Evolutionary conservation across 2,329 filamentous ascomycete species (phyloP).

Genomic region (Stemphylium vesicarium): DNA sequence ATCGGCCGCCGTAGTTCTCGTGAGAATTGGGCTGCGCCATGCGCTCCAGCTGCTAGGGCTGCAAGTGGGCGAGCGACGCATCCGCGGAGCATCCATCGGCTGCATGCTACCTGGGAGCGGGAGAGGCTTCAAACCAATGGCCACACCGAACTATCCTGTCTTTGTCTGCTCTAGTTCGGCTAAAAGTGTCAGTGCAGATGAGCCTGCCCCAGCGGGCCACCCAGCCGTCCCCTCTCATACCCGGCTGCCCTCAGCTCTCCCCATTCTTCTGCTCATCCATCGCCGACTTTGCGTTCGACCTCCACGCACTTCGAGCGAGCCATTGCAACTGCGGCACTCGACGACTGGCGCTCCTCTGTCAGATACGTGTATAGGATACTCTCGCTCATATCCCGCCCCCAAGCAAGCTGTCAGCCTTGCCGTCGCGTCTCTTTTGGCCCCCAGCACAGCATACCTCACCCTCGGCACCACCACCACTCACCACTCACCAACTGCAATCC

Average conservation of each 20-base stretch:
- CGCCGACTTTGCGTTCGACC: conserved; percentile 5
- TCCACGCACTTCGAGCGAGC: not conserved
- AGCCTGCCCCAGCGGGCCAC: conserved; percentile 16
- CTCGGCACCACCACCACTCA: not conserved
- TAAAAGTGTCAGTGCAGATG: conserved; percentile 22
- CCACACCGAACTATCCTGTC: conserved; percentile 9
- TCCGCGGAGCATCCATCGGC: conserved; percentile 12
- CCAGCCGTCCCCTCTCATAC: conserved; percentile 15
- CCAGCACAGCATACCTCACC: not conserved
- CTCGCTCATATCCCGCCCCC: not conserved
- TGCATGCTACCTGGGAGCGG: conserved; percentile 12
- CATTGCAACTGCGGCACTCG: conserved; percentile 6
- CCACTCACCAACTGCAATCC: not conserved
- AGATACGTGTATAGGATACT: no score
- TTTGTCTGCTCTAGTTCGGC: conserved; percentile 19
- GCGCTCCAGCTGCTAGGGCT: conserved; percentile 1
- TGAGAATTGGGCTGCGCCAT: not conserved
- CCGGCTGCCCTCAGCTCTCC: conserved; percentile 10
- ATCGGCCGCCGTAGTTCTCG: no score
- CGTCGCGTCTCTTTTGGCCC: conserved; percentile 3
- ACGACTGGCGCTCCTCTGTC: not conserved
- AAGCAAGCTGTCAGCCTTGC: not conserved
- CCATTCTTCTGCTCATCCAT: conserved; percentile 9
- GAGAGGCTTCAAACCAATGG: conserved; percentile 9
- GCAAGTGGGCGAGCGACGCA: conserved; percentile 1